Conservation (phyloP, 306 rosid genomes). For the Rubus parviflorus region DNA sequence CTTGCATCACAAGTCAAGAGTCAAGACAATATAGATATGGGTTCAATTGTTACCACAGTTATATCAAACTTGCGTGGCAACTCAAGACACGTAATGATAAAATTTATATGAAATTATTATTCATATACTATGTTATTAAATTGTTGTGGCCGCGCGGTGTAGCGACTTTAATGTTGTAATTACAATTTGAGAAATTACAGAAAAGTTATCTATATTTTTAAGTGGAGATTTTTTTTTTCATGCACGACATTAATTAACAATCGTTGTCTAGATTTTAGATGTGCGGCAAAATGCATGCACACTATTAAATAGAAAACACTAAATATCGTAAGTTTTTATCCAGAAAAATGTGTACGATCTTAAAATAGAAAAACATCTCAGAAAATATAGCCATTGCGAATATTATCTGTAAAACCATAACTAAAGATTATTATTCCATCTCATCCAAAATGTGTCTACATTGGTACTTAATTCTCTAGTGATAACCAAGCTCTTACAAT, state of each 20-base stretch:
- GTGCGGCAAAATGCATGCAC: background rate
- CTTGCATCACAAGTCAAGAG: background rate
- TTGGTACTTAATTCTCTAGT: background rate
- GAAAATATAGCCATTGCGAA: background rate
- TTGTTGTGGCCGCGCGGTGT: background rate
- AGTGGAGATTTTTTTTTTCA: background rate
- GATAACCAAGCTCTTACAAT: background rate
- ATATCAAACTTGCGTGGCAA: background rate
- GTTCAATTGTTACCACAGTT: background rate
- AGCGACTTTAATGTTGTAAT: background rate
- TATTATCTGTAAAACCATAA: background rate
- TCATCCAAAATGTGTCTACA: background rate
- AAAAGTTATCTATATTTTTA: background rate
- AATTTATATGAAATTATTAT: too few relatives aligned
- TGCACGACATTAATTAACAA: background rate
- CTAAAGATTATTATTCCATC: background rate
- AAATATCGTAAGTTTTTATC: background rate
- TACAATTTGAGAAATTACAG: background rate
- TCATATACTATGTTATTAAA: too few relatives aligned
- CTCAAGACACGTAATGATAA: background rate
- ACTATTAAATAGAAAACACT: background rate
- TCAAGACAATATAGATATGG: background rate
- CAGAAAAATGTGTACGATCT: background rate
- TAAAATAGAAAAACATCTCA: background rate
- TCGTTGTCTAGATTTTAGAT: background rate